Conservation (phyloP, 2,329 filamentous ascomycete species). For the Teratosphaeria pseudoeucalypti region DNA sequence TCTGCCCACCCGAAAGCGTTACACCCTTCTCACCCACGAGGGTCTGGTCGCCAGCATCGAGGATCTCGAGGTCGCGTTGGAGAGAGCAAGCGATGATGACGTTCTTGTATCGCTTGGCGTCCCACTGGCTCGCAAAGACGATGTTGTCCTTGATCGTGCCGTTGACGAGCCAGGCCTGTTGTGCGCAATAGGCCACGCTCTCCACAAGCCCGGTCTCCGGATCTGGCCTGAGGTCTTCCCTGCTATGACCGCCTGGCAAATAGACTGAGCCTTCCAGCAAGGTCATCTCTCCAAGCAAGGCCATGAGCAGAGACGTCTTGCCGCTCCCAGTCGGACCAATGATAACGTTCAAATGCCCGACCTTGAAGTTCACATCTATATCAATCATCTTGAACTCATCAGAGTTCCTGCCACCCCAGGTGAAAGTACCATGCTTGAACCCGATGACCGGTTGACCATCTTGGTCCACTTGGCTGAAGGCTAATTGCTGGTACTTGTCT, state of each 20-base stretch:
- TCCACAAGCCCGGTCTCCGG: constrained; percentile 80
- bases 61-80: constrained; percentile 80
- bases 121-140: constrained; percentile 69
- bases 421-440: constrained; percentile 73
- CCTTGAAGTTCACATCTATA: constrained; percentile 68
- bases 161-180: constrained; percentile 95
- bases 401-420: constrained; percentile 61
- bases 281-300: constrained; percentile 91
- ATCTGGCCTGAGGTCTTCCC: constrained; percentile 73
- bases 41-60: constrained; percentile 86
- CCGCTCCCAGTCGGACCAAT: constrained; percentile 88
- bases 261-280: constrained; percentile 68
- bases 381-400: constrained; percentile 63
- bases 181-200: constrained; percentile 90
- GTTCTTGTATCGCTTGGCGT: constrained; percentile 73
- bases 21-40: constrained; percentile 96
- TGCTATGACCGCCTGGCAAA: constrained; percentile 73
- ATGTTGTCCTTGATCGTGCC: constrained; percentile 95
- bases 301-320: constrained; percentile 94
- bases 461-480: constrained; percentile 57
- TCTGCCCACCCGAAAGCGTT: constrained; percentile 90
- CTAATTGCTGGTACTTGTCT: constrained; percentile 82
- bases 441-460: constrained; percentile 67
- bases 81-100: constrained; percentile 87
- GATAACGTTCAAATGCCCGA: constrained; percentile 84